Evolutionary conservation across 768 basidiomycete species (phyloP).

Genomic region (Boletus pseudo-olivaceus): DNA sequence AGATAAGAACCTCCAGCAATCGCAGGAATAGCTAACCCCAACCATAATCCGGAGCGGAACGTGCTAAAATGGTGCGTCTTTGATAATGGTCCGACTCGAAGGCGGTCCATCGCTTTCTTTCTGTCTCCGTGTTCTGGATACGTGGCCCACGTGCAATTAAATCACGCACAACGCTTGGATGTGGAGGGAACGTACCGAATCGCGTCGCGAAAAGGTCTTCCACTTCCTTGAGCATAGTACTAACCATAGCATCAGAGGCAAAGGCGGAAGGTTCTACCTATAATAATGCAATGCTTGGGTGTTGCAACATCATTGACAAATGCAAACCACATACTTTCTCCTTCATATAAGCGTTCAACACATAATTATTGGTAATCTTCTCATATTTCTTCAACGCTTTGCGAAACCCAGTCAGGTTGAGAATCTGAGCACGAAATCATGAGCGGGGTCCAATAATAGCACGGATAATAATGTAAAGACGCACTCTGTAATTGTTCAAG

Average conservation of each 20-base stretch:
- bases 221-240: constrained; percentile 65
- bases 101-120: constrained; percentile 67
- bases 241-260: constrained; percentile 57
- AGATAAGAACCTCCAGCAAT: constrained; percentile 65
- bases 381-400: constrained; percentile 87
- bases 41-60: constrained; percentile 67
- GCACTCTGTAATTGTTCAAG: constrained; percentile 84
- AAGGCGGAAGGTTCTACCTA: constrained; percentile 70
- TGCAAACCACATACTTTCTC: constrained; percentile 52
- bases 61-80: constrained; percentile 72
- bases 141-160: not conserved
- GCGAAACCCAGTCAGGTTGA: constrained; percentile 87
- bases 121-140: constrained; percentile 59
- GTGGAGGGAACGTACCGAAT: constrained; percentile 54
- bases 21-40: constrained; percentile 73
- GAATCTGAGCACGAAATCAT: constrained; percentile 42
- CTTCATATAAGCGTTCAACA: constrained; percentile 77
- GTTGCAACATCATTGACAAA: not conserved
- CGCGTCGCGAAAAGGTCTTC: constrained; percentile 71
- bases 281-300: not conserved
- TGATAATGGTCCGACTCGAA: constrained; percentile 50
- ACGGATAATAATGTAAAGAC: not conserved
- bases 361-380: constrained; percentile 68
- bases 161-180: not conserved
- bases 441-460: not conserved